phyloP scores from a whole-genome alignment of 768 basidiomycete species.

The Chalciporus chontae region DNA sequence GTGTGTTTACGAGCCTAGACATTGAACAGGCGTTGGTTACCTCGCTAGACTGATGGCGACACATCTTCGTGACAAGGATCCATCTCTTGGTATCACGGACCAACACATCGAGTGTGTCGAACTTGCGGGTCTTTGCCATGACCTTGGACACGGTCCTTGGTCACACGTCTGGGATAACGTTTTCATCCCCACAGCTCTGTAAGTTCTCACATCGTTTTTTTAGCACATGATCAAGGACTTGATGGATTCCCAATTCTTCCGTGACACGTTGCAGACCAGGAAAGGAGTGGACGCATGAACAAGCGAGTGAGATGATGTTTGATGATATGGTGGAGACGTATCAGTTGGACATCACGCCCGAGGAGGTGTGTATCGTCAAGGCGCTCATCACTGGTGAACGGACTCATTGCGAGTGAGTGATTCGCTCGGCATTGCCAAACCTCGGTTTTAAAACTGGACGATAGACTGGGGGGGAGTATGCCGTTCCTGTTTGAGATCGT shows the following conservation, averaged over 20 bases:
- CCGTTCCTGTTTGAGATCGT: conserved; percentile 81
- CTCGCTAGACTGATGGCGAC: conserved; percentile 63
- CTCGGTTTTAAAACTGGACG: neutral
- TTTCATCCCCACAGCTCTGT: conserved; percentile 71
- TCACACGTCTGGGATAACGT: conserved; percentile 77
- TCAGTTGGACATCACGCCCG: conserved; percentile 41
- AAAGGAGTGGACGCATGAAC: conserved; percentile 67
- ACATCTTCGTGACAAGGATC: conserved; percentile 56
- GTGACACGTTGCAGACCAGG: conserved; percentile 36
- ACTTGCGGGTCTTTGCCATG: conserved; percentile 79
- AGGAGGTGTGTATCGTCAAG: conserved; percentile 63
- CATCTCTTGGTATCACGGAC: conserved; percentile 59
- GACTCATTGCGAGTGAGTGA: conserved; percentile 47
- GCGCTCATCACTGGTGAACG: conserved; percentile 72
- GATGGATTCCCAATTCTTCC: too few relatives aligned
- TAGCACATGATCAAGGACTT: neutral
- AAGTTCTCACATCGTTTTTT: conserved; percentile 21
- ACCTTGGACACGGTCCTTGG: conserved; percentile 85
- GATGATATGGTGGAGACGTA: conserved; percentile 61
- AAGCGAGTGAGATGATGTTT: conserved; percentile 82
- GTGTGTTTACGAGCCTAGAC: neutral
- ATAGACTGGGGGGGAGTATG: conserved; percentile 47
- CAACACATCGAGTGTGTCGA: conserved; percentile 76
- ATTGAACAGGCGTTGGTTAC: conserved; percentile 61
- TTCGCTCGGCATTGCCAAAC: too few relatives aligned